These are phyloP conservation scores for Apophysomyces variabilis DNA, from an alignment of 371 early-diverging fungal species.

Conservation along the genomic window DNA sequence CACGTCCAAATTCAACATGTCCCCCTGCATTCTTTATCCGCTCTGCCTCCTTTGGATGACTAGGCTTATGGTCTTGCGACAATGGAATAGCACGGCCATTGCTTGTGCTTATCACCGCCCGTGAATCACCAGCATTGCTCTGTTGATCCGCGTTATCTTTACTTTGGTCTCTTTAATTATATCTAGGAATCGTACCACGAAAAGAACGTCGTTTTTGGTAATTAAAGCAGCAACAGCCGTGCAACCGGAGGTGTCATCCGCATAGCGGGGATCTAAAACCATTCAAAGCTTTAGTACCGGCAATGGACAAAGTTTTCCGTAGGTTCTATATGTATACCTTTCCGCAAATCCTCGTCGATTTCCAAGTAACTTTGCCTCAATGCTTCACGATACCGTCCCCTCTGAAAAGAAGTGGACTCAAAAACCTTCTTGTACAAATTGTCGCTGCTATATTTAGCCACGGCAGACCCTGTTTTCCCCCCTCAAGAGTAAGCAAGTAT, in stretches of 20 bases:
- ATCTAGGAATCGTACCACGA: slow-evolving; percentile 38
- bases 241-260: slow-evolving; percentile 88
- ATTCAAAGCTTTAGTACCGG: neutral
- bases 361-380: slow-evolving; percentile 82
- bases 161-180: neutral
- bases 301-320: neutral
- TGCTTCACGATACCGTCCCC: slow-evolving; percentile 68
- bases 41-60: slow-evolving; percentile 72
- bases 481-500: neutral
- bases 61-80: slow-evolving; percentile 96
- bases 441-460: slow-evolving; percentile 87
- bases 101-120: slow-evolving; percentile 76
- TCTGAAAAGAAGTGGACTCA: slow-evolving; percentile 62
- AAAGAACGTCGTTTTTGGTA: slow-evolving; percentile 63
- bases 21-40: slow-evolving; percentile 92
- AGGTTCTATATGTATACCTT: slow-evolving; percentile 47
- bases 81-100: slow-evolving; percentile 77
- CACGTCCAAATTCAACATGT: slow-evolving; percentile 93
- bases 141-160: slow-evolving; percentile 18
- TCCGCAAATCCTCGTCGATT: slow-evolving; percentile 78
- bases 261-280: slow-evolving; percentile 66
- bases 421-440: slow-evolving; percentile 73
- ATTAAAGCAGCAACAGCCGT: slow-evolving; percentile 89
- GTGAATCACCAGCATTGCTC: slow-evolving; percentile 96
- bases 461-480: slow-evolving; percentile 56